Conservation (phyloP, 805 yeast genomes). For the Candida coquimbonensis region DNA sequence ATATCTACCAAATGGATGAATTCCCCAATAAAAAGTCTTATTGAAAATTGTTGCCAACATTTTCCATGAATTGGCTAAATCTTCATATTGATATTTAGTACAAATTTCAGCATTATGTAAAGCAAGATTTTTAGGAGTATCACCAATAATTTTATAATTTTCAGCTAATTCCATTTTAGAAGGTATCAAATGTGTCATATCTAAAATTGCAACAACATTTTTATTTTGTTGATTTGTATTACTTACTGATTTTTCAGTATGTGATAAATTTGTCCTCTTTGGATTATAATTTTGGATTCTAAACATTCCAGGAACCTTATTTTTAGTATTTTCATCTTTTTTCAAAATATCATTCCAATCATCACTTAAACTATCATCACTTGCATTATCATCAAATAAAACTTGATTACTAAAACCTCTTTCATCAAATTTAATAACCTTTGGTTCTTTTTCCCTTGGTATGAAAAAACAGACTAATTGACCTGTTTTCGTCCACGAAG, state of each 20-base stretch:
- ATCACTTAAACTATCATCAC: constrained; percentile 54
- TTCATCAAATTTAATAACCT: constrained; percentile 44
- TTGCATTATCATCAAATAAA: constrained; percentile 23
- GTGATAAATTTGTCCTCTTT: constrained; percentile 4
- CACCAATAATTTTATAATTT: constrained; percentile 60
- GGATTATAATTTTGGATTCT: constrained; percentile 16
- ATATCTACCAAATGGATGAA: constrained; percentile 66
- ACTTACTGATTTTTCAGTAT: constrained; percentile 17
- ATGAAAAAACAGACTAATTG: constrained; percentile 77
- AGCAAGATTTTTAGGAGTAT: constrained; percentile 57
- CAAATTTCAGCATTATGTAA: constrained; percentile 69
- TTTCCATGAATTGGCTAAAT: constrained; percentile 72
- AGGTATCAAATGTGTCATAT: constrained; percentile 66
- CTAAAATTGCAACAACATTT: constrained; percentile 57
- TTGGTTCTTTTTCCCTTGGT: constrained; percentile 39
- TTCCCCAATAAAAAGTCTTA: constrained; percentile 62
- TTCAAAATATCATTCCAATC: constrained; percentile 63
- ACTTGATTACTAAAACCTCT: constrained; percentile 40
- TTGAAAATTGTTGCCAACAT: constrained; percentile 37
- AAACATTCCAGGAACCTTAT: constrained; percentile 43
- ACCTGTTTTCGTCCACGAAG: constrained; percentile 77
- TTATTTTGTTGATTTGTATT: constrained; percentile 18
- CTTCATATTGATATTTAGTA: constrained; percentile 47
- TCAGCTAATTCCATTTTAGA: constrained; percentile 64
- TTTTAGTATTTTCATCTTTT: constrained; percentile 43